Conservation (phyloP, 176 grass and related monocot species). For the Thinopyrum elongatum region DNA sequence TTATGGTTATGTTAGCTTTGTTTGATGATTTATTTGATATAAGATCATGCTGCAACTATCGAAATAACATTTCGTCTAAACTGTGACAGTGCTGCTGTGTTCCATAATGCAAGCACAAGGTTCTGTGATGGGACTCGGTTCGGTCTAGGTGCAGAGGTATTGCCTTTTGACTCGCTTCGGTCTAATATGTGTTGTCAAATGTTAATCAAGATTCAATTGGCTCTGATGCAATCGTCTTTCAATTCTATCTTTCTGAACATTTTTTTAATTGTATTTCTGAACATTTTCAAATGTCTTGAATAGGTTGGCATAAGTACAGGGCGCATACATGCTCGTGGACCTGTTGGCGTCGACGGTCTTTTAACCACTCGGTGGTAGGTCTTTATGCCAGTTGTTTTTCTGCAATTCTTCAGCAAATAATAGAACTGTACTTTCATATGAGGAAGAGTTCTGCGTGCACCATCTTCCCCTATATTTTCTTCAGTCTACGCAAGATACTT, state of each 20-base stretch:
- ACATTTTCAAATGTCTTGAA: constrained; percentile 33
- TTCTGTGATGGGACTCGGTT: constrained; percentile 98
- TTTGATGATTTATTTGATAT: background rate
- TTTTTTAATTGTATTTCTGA: constrained; percentile 4
- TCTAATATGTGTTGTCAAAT: background rate
- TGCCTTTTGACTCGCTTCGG: background rate
- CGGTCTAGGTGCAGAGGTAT: constrained; percentile 93
- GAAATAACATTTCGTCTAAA: constrained; percentile 16
- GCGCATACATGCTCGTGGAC: constrained; percentile 97
- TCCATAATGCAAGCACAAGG: constrained; percentile 96
- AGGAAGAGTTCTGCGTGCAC: background rate
- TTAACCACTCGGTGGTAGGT: constrained; percentile 89
- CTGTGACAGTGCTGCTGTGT: constrained; percentile 78
- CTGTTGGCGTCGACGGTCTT: constrained; percentile 96
- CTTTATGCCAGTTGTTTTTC: background rate
- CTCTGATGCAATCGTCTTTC: background rate
- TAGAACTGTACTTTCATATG: too few relatives aligned
- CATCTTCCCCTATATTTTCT: background rate
- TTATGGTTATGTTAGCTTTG: background rate
- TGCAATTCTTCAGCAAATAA: background rate
- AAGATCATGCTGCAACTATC: background rate
- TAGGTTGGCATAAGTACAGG: constrained; percentile 99
- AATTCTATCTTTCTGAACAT: constrained; percentile 7
- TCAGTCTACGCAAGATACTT: background rate
- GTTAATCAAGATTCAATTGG: background rate